Base-by-base conservation (phyloP, 148 eudicot species). In the Silene conica region DNA sequence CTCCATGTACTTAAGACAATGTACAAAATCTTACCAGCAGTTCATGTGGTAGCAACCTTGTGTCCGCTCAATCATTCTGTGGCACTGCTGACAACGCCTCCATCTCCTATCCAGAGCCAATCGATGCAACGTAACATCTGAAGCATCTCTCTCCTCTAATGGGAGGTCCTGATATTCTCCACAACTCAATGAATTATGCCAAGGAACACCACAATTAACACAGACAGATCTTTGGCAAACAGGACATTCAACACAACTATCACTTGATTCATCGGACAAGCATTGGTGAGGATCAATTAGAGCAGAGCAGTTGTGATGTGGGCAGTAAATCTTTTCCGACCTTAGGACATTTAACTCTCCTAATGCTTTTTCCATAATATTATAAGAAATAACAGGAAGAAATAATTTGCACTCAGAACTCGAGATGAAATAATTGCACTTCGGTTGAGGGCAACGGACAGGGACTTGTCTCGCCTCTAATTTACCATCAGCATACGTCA, bases 21-120 rank as follows among this genome's bases (percentile, higher is more conserved):
- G n/a, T 1, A 64, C 14, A 21, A 55, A 73, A 28, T 71, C 86
- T 82, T 86, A 92, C 97, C 92, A 77, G 85, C 97, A 89, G 1
- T 87, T 83, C 89, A 92, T 82, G 79, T 88, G 92, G 80, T 82
- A 81, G 77, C 92, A 85, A 59, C 97, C 92, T 80, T 88, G 90
- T 20, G 85, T 76, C 46, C 80, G 87, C 77, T 89, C 89, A 76
- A 85, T 84, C 89, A 85, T 85, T 78, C 84, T 82, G 70, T 74
- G 70, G 82, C 97, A 92, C 77, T 86, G 86, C 73, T 85, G 88
- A 78, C 97, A 92, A 66, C 85, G 90, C 54, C 84, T 86, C 92
- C 92, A 82, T 82, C 85, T 86, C 74, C 86, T 86, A 74, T 86
- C 88, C 20, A 74, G 83, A 20, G 93, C 88, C 76, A 88, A 70